Conservation (phyloP, 2,329 filamentous ascomycete species). For the Fusarium pseudoanthophilum region DNA sequence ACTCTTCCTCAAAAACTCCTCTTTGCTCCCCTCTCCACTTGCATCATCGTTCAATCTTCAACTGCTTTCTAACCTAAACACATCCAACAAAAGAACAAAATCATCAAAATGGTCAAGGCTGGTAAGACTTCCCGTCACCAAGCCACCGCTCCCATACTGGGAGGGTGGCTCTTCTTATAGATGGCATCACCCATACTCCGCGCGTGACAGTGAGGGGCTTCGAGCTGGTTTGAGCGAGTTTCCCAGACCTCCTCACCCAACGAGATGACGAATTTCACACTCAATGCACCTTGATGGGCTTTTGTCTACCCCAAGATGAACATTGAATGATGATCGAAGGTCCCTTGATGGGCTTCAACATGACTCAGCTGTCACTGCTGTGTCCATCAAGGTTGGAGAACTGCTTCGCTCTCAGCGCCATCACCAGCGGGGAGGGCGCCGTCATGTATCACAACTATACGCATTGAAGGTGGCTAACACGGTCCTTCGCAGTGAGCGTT, state of each 20-base stretch:
- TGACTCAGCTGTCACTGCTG: slow-evolving; percentile 6
- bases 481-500: slow-evolving; percentile 77
- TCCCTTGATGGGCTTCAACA: slow-evolving; percentile 49
- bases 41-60: slow-evolving; percentile 33
- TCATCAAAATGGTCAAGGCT: slow-evolving; percentile 96
- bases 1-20: slow-evolving; percentile 43
- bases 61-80: slow-evolving; percentile 32
- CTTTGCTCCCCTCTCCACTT: slow-evolving; percentile 41
- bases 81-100: slow-evolving; percentile 35
- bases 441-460: neutral
- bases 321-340: slow-evolving; percentile 24
- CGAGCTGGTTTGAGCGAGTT: slow-evolving; percentile 72
- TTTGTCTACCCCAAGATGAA: slow-evolving; percentile 23
- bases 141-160: slow-evolving; percentile 7
- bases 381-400: slow-evolving; percentile 4
- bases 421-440: neutral
- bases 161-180: slow-evolving; percentile 44
- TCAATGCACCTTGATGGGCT: slow-evolving; percentile 58
- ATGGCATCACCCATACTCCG: slow-evolving; percentile 26
- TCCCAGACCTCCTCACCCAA: slow-evolving; percentile 52
- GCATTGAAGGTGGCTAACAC: slow-evolving; percentile 35
- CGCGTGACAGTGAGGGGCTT: slow-evolving; percentile 38
- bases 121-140: slow-evolving; percentile 65
- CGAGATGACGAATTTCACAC: slow-evolving; percentile 40
- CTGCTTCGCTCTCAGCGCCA: slow-evolving; percentile 3